These are phyloP conservation scores for Solanum aculeatissimum DNA, from an alignment of 305 asterid species.

Conservation along the genomic window DNA sequence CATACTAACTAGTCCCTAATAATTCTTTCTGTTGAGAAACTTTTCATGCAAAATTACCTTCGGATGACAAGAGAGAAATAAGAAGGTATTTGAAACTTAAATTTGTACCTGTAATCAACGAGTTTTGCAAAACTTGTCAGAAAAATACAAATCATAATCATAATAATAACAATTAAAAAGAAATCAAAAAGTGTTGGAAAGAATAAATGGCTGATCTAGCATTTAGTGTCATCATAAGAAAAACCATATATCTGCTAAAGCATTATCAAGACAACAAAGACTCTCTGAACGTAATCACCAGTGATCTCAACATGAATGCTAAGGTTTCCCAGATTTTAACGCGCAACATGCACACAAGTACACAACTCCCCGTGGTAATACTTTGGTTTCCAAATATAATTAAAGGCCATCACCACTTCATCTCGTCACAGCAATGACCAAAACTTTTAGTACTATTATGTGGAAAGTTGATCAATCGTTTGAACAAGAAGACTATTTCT, in stretches of 20 bases:
- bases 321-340: not conserved
- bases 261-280: not conserved
- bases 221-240: not conserved
- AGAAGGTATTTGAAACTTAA: slow-evolving; percentile 87
- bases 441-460: not conserved
- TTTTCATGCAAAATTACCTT: slow-evolving; percentile 31
- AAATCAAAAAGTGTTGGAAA: not conserved
- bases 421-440: not conserved
- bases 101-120: slow-evolving; percentile 65
- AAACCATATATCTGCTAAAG: not conserved
- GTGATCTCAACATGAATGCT: not conserved
- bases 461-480: not conserved
- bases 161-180: not conserved
- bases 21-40: not conserved
- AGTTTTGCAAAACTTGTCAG: not conserved
- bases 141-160: not conserved
- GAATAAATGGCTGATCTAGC: not conserved
- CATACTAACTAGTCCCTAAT: not conserved
- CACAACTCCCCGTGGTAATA: not conserved
- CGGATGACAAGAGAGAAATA: slow-evolving; percentile 93
- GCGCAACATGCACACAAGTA: not conserved
- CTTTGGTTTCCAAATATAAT: not conserved
- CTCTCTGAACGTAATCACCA: not conserved
- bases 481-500: not conserved
- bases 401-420: not conserved